phyloP scores from a whole-genome alignment of 2,329 filamentous ascomycete genomes.

The Neonectria coccinea region DNA sequence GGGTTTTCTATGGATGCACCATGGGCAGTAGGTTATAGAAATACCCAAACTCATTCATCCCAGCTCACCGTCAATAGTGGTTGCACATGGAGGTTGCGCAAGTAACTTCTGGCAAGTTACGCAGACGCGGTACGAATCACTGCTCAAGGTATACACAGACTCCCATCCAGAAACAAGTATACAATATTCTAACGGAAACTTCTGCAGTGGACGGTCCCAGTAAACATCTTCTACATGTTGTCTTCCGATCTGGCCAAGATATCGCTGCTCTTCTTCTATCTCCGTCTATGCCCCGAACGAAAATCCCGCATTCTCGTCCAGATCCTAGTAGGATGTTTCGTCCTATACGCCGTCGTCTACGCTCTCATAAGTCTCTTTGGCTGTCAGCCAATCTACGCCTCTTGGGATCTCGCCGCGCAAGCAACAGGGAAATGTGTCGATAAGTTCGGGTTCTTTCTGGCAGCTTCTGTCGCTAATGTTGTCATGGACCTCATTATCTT shows the following conservation, averaged over 20 bases:
- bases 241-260: conserved; percentile 41
- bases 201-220: conserved; percentile 37
- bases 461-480: conserved; percentile 40
- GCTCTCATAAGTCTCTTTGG: conserved; percentile 41
- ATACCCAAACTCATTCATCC: fast-evolving
- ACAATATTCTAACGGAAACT: neutral
- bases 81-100: conserved; percentile 35
- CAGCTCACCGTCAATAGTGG: conserved; percentile 23
- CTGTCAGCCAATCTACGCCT: conserved; percentile 38
- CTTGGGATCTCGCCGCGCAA: conserved; percentile 38
- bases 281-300: conserved; percentile 37
- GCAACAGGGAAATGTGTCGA: conserved; percentile 39
- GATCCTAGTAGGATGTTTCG: conserved; percentile 21
- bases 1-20: conserved; percentile 39
- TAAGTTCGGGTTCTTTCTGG: conserved; percentile 41
- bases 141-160: conserved; percentile 29
- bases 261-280: conserved; percentile 40
- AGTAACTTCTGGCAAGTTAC: conserved; percentile 40
- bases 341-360: conserved; percentile 36
- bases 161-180: no score
- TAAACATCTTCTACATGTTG: conserved; percentile 44
- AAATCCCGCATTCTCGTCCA: conserved; percentile 34
- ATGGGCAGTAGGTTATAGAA: conserved; percentile 37
- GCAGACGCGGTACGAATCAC: conserved; percentile 24
- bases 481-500: conserved; percentile 40